phyloP scores from a whole-genome alignment of 768 basidiomycete species.

The Trametes maxima region DNA sequence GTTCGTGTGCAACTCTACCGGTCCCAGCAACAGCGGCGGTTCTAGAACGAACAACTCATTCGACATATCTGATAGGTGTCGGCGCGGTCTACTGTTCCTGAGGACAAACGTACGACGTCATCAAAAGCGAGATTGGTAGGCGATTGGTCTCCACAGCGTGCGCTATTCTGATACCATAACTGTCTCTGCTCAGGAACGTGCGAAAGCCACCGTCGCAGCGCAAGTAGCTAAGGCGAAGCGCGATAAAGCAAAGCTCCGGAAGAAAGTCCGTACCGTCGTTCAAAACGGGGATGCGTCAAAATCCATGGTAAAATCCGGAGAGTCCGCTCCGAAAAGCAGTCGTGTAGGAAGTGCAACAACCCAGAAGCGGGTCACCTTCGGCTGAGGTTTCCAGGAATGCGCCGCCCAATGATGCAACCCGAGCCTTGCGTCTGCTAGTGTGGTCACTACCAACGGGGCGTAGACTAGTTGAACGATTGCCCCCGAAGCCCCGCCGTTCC shows the following conservation, averaged over 20 bases:
- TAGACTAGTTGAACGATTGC: background rate
- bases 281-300: background rate
- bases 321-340: background rate
- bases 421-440: background rate
- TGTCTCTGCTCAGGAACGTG: constrained; percentile 23
- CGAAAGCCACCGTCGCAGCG: constrained; percentile 25
- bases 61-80: background rate
- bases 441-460: background rate
- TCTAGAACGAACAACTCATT: background rate
- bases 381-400: constrained; percentile 7
- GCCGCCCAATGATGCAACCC: background rate
- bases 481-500: background rate
- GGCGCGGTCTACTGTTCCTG: background rate
- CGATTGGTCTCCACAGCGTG: background rate
- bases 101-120: constrained; percentile 7
- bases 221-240: constrained; percentile 25
- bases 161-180: background rate
- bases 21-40: constrained; percentile 6
- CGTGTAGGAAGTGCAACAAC: background rate
- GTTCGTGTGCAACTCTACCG: constrained; percentile 14
- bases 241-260: constrained; percentile 26
- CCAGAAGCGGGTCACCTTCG: constrained; percentile 23
- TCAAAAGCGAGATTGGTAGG: constrained; percentile 28
- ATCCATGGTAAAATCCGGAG: background rate
- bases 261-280: constrained; percentile 12